phyloP scores from a whole-genome alignment of 495 filamentous ascomycete species.

The Neurospora terricola region DNA sequence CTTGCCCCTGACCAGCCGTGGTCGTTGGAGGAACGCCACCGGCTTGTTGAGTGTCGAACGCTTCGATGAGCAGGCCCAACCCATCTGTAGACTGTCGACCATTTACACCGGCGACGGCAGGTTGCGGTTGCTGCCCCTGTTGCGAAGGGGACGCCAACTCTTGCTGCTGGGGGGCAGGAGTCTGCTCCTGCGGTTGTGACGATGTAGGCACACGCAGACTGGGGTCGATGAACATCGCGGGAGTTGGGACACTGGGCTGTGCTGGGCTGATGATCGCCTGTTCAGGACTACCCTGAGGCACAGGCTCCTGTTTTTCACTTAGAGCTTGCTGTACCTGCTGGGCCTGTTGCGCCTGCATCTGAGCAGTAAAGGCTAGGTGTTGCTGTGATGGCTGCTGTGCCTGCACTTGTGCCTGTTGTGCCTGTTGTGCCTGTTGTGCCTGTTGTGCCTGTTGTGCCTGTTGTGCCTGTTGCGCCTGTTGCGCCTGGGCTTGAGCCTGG shows the following conservation, averaged over 20 bases:
- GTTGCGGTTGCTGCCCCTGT: constrained; percentile 1
- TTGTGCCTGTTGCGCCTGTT: not conserved
- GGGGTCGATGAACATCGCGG: constrained; percentile 14
- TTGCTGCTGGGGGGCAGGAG: not conserved
- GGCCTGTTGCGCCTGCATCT: not conserved
- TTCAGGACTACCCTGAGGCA: not conserved
- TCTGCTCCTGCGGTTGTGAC: constrained; percentile 3
- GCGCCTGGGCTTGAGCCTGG: not conserved
- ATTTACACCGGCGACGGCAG: not conserved
- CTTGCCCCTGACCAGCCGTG: not conserved
- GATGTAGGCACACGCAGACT: constrained; percentile 11
- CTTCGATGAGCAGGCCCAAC: constrained; percentile 19
- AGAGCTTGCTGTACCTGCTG: not conserved
- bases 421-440: not conserved
- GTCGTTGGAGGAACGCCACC: not conserved
- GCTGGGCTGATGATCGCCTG: not conserved
- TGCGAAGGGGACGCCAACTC: not conserved
- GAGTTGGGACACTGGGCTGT: not conserved
- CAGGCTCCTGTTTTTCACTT: constrained; percentile 1
- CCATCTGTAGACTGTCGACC: constrained; percentile 15
- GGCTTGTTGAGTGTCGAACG: constrained; percentile 19
- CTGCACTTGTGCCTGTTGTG: not conserved
- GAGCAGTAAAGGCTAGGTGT: not conserved
- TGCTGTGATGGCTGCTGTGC: not conserved
- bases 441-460: not conserved